Evolutionary conservation across 2,329 filamentous ascomycete genomes (phyloP).

Genomic region (Bipolaris gigantea): DNA sequence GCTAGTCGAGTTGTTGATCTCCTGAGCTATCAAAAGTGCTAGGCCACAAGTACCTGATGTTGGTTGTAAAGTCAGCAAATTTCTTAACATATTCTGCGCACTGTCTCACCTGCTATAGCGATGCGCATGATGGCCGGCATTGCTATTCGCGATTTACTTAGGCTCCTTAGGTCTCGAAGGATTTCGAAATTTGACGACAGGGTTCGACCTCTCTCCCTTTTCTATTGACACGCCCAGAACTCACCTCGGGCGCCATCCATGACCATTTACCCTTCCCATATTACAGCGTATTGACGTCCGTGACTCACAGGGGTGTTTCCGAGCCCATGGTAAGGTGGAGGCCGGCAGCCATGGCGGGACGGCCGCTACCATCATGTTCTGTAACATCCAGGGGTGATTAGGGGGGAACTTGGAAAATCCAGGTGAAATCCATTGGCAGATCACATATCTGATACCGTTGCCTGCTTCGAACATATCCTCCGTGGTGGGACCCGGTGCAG

Average conservation of each 20-base stretch:
- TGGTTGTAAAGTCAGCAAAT: not conserved
- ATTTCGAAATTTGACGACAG: not conserved
- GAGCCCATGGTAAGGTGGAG: constrained; percentile 27
- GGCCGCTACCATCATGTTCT: constrained; percentile 29
- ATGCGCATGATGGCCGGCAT: constrained; percentile 57
- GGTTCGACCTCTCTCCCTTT: constrained; percentile 3
- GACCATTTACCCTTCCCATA: constrained; percentile 13
- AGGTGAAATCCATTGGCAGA: constrained; percentile 6
- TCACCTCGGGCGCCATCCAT: constrained; percentile 7
- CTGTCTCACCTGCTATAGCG: constrained; percentile 53
- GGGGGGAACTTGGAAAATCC: constrained; percentile 10
- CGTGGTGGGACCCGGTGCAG: constrained; percentile 13
- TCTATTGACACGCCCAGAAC: constrained; percentile 4
- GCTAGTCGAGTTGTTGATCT: constrained; percentile 62
- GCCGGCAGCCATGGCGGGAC: constrained; percentile 16
- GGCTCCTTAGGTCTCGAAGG: not conserved
- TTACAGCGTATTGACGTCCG: constrained; percentile 21
- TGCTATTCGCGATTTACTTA: constrained; percentile 13
- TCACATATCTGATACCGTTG: constrained; percentile 26
- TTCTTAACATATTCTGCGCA: not conserved
- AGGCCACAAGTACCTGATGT: constrained; percentile 59
- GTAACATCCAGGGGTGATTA: constrained; percentile 19
- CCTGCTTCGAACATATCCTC: constrained; percentile 34
- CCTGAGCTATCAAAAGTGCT: constrained; percentile 60
- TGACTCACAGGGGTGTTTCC: constrained; percentile 35